These are phyloP conservation scores for Botrytis aclada DNA, from an alignment of 2,329 filamentous ascomycete genomes.

Conservation along the genomic window DNA sequence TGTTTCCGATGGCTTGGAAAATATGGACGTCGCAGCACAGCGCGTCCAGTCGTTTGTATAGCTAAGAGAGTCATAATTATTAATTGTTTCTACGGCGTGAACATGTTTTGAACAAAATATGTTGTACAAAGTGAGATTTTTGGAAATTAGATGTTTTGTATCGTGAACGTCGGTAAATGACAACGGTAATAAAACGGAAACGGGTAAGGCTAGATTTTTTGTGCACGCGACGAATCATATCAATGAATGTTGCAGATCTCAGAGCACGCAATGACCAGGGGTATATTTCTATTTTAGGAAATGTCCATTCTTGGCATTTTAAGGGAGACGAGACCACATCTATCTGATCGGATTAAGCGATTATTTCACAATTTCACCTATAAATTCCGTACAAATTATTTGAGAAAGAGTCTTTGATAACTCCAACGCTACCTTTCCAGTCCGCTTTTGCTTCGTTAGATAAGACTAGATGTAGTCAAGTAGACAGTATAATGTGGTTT, in stretches of 20 bases:
- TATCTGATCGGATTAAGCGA: background rate
- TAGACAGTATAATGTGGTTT: background rate
- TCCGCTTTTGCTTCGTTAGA: background rate
- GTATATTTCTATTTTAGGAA: background rate
- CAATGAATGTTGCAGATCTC: background rate
- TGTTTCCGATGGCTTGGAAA: constrained; percentile 22
- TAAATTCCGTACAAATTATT: background rate
- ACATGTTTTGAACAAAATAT: constrained; percentile 21
- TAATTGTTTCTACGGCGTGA: constrained; percentile 18
- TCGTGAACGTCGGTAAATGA: background rate
- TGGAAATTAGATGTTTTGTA: background rate
- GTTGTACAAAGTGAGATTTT: background rate
- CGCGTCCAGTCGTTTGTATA: constrained; percentile 27
- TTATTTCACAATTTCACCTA: background rate
- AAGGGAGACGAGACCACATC: background rate
- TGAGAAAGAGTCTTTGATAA: background rate
- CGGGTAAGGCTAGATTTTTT: background rate
- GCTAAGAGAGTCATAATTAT: constrained; percentile 28
- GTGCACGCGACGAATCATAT: background rate
- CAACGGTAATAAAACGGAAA: background rate
- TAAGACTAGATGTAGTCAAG: background rate
- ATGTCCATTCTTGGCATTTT: background rate
- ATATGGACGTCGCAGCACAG: constrained; percentile 27
- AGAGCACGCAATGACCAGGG: background rate
- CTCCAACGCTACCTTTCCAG: background rate